Evolutionary conservation across 805 yeast genomes (phyloP).

Genomic region (Lipomyces anomalus): DNA sequence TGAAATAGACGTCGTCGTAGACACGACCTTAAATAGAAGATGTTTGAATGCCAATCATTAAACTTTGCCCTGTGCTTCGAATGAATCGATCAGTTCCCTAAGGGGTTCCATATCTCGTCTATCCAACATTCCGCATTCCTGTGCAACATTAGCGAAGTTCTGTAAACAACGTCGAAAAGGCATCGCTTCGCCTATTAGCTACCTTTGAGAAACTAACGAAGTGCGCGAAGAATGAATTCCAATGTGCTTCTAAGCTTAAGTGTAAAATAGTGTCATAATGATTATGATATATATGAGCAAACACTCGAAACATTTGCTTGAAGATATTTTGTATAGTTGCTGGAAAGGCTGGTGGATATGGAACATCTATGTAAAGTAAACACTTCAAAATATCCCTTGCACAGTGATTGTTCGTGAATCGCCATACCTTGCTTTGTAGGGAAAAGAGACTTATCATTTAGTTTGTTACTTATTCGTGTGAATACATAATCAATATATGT

Average conservation of each 20-base stretch:
- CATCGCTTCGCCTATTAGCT: neutral
- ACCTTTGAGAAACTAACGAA: conserved; percentile 72
- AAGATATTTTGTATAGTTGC: conserved; percentile 81
- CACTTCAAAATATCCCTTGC: neutral
- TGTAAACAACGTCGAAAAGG: neutral
- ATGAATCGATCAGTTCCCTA: conserved; percentile 63
- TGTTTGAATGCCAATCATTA: neutral
- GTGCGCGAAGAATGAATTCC: conserved; percentile 96
- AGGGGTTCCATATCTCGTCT: conserved; percentile 75
- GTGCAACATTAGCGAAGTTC: neutral
- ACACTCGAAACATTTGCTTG: conserved; percentile 88
- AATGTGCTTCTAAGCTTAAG: conserved; percentile 88
- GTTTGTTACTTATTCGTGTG: conserved; percentile 81
- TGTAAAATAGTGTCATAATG: conserved; percentile 94
- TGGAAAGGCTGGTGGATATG: conserved; percentile 81
- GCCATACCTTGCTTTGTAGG: conserved; percentile 78
- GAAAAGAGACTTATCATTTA: conserved; percentile 82
- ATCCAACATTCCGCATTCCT: conserved; percentile 75
- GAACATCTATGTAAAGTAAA: too few relatives aligned
- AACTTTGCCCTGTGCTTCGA: conserved; percentile 76
- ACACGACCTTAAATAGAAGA: too few relatives aligned
- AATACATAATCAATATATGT: conserved; percentile 89
- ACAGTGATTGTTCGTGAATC: neutral
- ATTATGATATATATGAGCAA: conserved; percentile 90
- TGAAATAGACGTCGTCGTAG: too few relatives aligned